Base-by-base conservation (phyloP, 805 yeast genomes). In the Wickerhamiella spandovensis region DNA sequence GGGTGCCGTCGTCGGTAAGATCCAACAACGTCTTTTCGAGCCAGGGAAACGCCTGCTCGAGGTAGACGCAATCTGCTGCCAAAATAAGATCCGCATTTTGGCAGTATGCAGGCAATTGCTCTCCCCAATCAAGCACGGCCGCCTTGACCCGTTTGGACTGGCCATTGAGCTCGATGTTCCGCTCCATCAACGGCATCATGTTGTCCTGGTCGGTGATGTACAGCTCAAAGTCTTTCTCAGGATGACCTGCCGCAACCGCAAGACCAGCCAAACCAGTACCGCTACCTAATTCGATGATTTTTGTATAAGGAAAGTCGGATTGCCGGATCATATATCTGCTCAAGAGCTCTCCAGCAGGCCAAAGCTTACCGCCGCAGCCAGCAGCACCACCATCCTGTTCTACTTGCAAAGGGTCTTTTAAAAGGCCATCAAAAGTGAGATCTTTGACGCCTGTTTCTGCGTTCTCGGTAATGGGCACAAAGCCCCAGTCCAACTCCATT, bases 281-380 rank as follows among this genome's bases (percentile, higher is more conserved):
- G 51, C 77, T 69, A 0, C 82, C 82, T 17, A 77, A 61, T 54
- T 77, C 82, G 12, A 77, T 57, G 4, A 76, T 65, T 35, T 66
- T 66, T 15, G 51, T 51, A 30, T 52, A 48, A 5, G 48, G 51
- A 1, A 48, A 32, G 1, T 53, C 46, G 1, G 66, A 63, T 21
- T 64, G 59, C 15, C 64, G 53, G 44, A 61, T 58, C 51, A 75
- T 53, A 52, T 75, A 77, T 39, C 72, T 64, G 13, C 79, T 69
- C 18, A 77, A 63, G 44, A 76, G 63, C 49, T 76, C 78, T 17
- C 82, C 82, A 9, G 82, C 80, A 1, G 78, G 69, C 82, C 82
- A 77, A 4, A 77, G 66, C 51, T 75, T 73, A 2, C 82, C 82
- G n/a, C 82, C 82, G 60, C 82, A 78, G 1, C 82, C 82, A 5